These are phyloP conservation scores for Aureobasidium pullulans DNA, from an alignment of 2,329 filamentous ascomycete species.

Conservation along the genomic window DNA sequence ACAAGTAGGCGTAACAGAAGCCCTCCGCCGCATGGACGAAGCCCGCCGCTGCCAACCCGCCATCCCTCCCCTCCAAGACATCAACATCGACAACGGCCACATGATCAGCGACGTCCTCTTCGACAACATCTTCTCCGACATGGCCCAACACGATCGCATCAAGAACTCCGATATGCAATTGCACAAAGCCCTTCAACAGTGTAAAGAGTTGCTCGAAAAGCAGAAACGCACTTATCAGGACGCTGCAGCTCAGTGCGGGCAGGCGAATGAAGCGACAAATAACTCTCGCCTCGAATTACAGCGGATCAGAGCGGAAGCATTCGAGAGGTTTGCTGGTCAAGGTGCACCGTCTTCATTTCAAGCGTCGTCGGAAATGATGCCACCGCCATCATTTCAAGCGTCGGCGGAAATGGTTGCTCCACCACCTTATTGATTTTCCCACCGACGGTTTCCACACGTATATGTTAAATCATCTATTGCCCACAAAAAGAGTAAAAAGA, in stretches of 20 bases:
- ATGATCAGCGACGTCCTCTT: conserved; percentile 25
- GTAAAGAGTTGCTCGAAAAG: background rate
- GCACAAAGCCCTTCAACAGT: conserved; percentile 7
- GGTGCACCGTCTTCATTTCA: background rate
- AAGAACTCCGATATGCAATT: conserved; percentile 20
- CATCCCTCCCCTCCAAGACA: conserved; percentile 17
- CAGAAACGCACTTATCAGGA: background rate
- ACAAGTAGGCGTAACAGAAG: conserved; percentile 37
- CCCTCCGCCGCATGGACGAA: conserved; percentile 23
- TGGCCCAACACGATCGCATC: conserved; percentile 25
- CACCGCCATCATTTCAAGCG: background rate
- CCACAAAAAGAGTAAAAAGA: no score
- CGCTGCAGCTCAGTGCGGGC: background rate
- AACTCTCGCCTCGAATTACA: conserved; percentile 21
- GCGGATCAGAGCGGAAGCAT: conserved; percentile 25
- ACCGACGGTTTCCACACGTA: no score
- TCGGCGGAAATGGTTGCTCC: no score
- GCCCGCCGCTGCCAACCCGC: conserved; percentile 20
- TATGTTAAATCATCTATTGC: no score
- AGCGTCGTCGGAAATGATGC: background rate
- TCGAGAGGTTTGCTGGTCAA: conserved; percentile 19
- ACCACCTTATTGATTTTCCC: background rate
- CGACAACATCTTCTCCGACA: conserved; percentile 26
- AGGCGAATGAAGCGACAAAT: conserved; percentile 14
- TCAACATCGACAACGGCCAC: conserved; percentile 25